Evolutionary conservation across 352 stramenopile species (phyloP).

Genomic region (Phytophthora tubulina): DNA sequence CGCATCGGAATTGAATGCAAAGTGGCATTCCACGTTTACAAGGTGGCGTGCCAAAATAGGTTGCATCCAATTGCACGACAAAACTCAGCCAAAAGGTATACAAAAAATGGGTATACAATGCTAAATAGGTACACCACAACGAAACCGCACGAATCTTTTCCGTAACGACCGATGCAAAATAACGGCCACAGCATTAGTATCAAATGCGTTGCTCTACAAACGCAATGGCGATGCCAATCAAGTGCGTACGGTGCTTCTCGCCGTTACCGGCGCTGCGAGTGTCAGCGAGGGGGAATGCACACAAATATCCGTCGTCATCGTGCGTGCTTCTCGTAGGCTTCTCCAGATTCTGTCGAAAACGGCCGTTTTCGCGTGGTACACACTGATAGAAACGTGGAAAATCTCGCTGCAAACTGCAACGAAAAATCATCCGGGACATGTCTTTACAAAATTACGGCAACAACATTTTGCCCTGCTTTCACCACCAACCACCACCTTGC

Average conservation of each 20-base stretch:
- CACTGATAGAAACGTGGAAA: slow-evolving; percentile 40
- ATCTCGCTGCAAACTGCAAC: slow-evolving; percentile 1
- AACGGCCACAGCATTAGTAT: slow-evolving; percentile 18
- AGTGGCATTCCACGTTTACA: too few relatives aligned
- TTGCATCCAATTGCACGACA: too few relatives aligned
- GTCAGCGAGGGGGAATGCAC: neutral
- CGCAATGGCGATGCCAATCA: slow-evolving; percentile 26
- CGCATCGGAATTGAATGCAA: neutral
- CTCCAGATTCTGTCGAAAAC: slow-evolving; percentile 21
- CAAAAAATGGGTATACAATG: too few relatives aligned
- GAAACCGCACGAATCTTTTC: slow-evolving; percentile 29
- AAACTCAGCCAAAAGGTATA: too few relatives aligned
- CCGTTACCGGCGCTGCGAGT: slow-evolving; percentile 21
- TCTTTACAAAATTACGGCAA: slow-evolving; percentile 25
- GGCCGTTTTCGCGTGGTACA: slow-evolving; percentile 29
- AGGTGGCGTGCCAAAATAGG: too few relatives aligned
- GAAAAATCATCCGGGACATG: slow-evolving; percentile 38
- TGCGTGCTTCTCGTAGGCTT: slow-evolving; percentile 23
- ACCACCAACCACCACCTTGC: neutral
- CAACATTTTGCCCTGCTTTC: neutral
- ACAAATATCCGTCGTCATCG: slow-evolving; percentile 7
- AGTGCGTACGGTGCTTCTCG: neutral
- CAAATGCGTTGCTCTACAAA: slow-evolving; percentile 1
- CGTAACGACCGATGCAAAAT: slow-evolving; percentile 24
- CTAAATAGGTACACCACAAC: neutral